phyloP scores from a whole-genome alignment of 768 basidiomycete species.

The Suillus cothurnatus region DNA sequence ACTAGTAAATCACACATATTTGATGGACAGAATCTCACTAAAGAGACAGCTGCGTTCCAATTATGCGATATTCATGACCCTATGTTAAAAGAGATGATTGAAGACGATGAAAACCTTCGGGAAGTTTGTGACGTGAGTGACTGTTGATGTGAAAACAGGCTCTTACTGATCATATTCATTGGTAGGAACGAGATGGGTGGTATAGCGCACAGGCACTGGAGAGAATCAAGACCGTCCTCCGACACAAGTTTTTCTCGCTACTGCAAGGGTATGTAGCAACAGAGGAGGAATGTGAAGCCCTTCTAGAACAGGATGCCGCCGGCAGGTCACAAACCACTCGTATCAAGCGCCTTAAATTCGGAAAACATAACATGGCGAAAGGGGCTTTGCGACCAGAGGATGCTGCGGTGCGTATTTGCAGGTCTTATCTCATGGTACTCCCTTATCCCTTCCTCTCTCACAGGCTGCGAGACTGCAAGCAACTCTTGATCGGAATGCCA shows the following conservation, averaged over 20 bases:
- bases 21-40: slow-evolving; percentile 77
- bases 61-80: slow-evolving; percentile 90
- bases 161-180: slow-evolving; percentile 7
- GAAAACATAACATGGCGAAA: slow-evolving; percentile 90
- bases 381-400: slow-evolving; percentile 82
- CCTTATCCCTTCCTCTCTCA: not conserved
- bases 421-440: not conserved
- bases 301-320: slow-evolving; percentile 46
- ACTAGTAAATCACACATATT: slow-evolving; percentile 79
- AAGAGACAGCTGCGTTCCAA: slow-evolving; percentile 92
- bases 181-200: slow-evolving; percentile 87
- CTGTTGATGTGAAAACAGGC: not conserved
- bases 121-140: slow-evolving; percentile 73
- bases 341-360: slow-evolving; percentile 57
- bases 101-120: slow-evolving; percentile 66
- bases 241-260: slow-evolving; percentile 83
- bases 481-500: slow-evolving; percentile 51
- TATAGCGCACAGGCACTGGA: slow-evolving; percentile 76
- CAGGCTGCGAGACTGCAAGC: slow-evolving; percentile 74
- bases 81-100: slow-evolving; percentile 80
- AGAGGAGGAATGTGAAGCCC: slow-evolving; percentile 69
- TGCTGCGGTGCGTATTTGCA: slow-evolving; percentile 60
- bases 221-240: slow-evolving; percentile 80
- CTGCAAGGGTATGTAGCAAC: slow-evolving; percentile 72
- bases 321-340: slow-evolving; percentile 41